Percentiles rank a stretch among this genome's conserved stretches.
Conservation (phyloP, 495 filamentous ascomycete species). For the Trichoderma parareesei region DNA sequence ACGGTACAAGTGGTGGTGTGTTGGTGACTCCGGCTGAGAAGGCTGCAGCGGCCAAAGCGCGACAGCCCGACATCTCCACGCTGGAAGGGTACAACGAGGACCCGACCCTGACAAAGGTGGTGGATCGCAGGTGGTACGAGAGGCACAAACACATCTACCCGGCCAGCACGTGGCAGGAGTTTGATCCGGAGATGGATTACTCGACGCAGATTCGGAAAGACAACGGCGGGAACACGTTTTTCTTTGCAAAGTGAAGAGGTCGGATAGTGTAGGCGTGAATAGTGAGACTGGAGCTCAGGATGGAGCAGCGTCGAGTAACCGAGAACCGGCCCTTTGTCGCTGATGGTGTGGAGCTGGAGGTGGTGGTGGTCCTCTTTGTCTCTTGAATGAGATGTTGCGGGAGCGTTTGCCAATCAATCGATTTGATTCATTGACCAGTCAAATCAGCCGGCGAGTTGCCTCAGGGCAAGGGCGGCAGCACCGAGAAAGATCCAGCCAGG, state of each 20-base stretch:
- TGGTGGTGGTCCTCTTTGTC: neutral
- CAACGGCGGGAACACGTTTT: conserved; percentile 83
- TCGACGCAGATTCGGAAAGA: conserved; percentile 72
- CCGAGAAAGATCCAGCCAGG: conserved; percentile 38
- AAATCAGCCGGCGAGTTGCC: conserved; percentile 2
- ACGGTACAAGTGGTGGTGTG: conserved; percentile 15
- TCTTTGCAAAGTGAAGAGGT: conserved; percentile 51
- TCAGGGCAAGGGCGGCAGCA: conserved; percentile 16
- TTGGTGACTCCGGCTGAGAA: conserved; percentile 25
- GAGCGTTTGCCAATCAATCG: neutral
- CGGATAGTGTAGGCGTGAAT: no score
- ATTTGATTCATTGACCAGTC: neutral
- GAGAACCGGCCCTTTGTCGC: neutral
- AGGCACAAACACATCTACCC: conserved; percentile 97
- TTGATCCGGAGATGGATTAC: conserved; percentile 84
- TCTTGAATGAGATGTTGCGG: neutral
- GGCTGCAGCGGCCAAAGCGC: conserved; percentile 30
- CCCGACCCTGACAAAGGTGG: conserved; percentile 81
- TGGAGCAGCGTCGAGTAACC: neutral
- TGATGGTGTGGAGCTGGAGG: neutral
- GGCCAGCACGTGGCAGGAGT: conserved; percentile 91
- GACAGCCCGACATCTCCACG: conserved; percentile 21
- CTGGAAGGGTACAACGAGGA: conserved; percentile 78
- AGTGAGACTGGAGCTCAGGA: neutral
- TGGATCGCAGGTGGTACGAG: conserved; percentile 95